phyloP scores from a whole-genome alignment of 2,329 filamentous ascomycete genomes.

The Colletotrichum sp. region DNA sequence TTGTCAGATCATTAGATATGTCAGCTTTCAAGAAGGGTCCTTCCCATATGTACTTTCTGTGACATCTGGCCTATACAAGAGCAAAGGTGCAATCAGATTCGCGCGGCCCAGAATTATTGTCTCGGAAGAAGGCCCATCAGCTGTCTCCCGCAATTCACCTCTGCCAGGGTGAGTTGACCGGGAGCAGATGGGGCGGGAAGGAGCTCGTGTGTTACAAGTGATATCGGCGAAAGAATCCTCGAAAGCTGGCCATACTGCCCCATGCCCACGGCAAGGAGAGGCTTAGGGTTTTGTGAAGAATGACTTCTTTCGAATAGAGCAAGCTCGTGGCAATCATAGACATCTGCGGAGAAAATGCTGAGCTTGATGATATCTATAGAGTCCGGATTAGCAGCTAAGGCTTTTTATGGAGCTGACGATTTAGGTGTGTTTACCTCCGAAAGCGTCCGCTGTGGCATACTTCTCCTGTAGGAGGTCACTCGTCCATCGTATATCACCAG shows the following conservation, averaged over 20 bases:
- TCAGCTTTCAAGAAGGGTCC: not conserved
- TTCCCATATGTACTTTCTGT: not conserved
- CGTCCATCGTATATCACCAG: not conserved
- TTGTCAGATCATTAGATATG: not conserved
- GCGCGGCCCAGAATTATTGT: not conserved
- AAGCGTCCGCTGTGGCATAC: not conserved
- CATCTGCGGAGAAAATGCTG: not conserved
- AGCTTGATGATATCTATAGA: not conserved
- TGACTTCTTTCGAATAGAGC: not conserved
- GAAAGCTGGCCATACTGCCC: not conserved
- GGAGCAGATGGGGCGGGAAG: not conserved
- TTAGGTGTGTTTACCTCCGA: not conserved
- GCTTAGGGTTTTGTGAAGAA: not conserved
- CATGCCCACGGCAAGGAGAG: not conserved
- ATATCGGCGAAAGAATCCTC: not conserved
- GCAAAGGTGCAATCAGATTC: not conserved
- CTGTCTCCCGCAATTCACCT: not conserved
- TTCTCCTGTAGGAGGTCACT: not conserved
- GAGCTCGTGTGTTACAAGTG: not conserved
- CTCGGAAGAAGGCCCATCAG: not conserved
- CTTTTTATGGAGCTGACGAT: not conserved
- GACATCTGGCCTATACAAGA: not conserved
- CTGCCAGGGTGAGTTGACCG: not conserved
- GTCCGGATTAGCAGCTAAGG: rapidly evolving
- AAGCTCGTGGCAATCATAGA: not conserved